Percentiles rank a stretch among this genome's conserved stretches.
phyloP scores from a whole-genome alignment of 768 basidiomycete species.

The Wakefieldia striispora region DNA sequence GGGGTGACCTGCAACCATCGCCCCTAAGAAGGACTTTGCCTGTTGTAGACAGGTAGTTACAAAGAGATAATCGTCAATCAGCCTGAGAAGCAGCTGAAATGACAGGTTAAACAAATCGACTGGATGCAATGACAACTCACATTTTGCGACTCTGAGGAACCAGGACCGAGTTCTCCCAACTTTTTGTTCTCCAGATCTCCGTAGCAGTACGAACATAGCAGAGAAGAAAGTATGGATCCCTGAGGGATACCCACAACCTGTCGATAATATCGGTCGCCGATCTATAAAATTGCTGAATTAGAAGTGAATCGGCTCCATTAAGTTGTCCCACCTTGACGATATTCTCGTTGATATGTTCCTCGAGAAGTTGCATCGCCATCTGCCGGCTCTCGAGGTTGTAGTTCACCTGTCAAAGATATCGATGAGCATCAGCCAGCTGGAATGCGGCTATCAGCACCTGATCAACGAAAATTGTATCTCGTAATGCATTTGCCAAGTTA shows the following conservation, averaged over 20 bases:
- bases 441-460: conserved; percentile 45
- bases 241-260: conserved; percentile 97
- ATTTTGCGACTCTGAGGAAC: conserved; percentile 57
- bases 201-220: conserved; percentile 95
- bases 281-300: conserved; percentile 42
- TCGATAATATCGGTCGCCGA: conserved; percentile 75
- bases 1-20: conserved; percentile 83
- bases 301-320: background rate
- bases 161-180: conserved; percentile 29
- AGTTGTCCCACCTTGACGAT: conserved; percentile 70
- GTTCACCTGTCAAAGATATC: conserved; percentile 38
- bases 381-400: conserved; percentile 52
- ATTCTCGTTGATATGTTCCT: conserved; percentile 90
- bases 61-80: conserved; percentile 95
- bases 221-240: conserved; percentile 89
- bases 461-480: conserved; percentile 83
- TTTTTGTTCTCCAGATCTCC: conserved; percentile 78
- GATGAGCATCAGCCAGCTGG: background rate
- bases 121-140: conserved; percentile 43
- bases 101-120: background rate
- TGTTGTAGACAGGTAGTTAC: conserved; percentile 63
- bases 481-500: conserved; percentile 60
- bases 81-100: conserved; percentile 70
- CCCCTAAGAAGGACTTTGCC: conserved; percentile 67
- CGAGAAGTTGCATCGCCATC: conserved; percentile 69